Evolutionary conservation across 257 asterid genomes (phyloP).

Genomic region (Nicotiana attenuata): DNA sequence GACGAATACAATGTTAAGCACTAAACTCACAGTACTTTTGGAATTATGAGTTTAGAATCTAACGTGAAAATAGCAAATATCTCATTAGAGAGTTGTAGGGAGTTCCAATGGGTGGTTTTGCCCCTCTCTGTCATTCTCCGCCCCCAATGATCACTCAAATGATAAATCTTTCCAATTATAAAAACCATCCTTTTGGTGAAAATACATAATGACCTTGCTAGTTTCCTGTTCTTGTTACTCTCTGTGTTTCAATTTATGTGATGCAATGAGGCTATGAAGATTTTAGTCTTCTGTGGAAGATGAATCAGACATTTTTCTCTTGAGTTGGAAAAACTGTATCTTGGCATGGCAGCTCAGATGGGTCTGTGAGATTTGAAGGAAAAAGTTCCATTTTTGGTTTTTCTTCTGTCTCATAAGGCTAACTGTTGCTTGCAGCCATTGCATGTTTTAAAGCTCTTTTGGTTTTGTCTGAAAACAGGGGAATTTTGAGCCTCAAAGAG

Average conservation of each 20-base stretch:
- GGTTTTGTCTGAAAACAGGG: not conserved
- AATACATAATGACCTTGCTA: not conserved
- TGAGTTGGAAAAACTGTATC: not conserved
- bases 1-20: not conserved
- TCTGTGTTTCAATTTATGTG: too few relatives aligned
- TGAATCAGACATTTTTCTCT: not conserved
- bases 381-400: too few relatives aligned
- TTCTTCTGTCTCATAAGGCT: not conserved
- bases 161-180: not conserved
- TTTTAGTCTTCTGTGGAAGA: not conserved
- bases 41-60: too few relatives aligned
- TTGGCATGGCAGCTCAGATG: not conserved
- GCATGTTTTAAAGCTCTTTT: not conserved
- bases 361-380: not conserved
- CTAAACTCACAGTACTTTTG: too few relatives aligned
- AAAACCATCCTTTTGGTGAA: not conserved
- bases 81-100: slow-evolving; percentile 17
- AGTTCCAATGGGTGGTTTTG: slow-evolving; percentile 15
- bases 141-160: slow-evolving; percentile 18
- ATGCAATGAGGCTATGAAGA: too few relatives aligned
- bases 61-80: not conserved
- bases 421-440: not conserved
- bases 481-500: not conserved
- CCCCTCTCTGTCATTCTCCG: slow-evolving; percentile 8
- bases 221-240: too few relatives aligned